These are phyloP conservation scores for Halteria grandinella DNA, from an alignment of 73 alveolate genomes.

Conservation along the genomic window DNA sequence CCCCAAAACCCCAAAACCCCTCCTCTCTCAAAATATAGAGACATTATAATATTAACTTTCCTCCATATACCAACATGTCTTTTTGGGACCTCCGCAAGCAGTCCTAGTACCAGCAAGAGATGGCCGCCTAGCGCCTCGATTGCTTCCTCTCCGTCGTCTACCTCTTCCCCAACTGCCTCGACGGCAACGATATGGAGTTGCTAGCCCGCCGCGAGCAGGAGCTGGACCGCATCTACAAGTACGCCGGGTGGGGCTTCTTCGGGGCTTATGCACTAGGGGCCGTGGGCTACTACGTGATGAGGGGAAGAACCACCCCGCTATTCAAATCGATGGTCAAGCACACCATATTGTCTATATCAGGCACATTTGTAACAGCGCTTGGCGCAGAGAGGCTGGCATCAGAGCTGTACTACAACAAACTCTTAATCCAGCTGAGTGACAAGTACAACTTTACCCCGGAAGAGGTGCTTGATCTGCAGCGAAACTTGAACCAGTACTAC, in stretches of 20 bases:
- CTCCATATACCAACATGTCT: too few species aligned
- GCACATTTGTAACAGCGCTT: constrained; percentile 49
- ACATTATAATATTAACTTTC: too few species aligned
- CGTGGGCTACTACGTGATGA: not conserved
- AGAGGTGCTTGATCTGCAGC: constrained; percentile 59
- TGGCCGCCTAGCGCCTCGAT: constrained; percentile 55
- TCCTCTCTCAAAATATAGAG: too few species aligned
- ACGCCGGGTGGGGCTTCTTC: constrained; percentile 44
- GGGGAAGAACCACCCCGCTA: constrained; percentile 46
- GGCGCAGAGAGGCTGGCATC: constrained; percentile 61
- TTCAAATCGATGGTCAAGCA: constrained; percentile 60
- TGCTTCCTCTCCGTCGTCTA: constrained; percentile 63
- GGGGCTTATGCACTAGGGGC: constrained; percentile 9
- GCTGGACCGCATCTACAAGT: constrained; percentile 10
- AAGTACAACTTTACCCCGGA: constrained; percentile 68
- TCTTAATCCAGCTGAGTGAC: constrained; percentile 48
- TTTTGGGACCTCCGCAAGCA: constrained; percentile 50
- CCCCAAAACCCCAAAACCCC: too few species aligned
- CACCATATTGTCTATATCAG: constrained; percentile 33
- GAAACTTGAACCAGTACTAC: constrained; percentile 65
- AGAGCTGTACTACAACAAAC: constrained; percentile 57
- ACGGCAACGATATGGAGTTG: constrained; percentile 41
- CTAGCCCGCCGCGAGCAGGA: constrained; percentile 49
- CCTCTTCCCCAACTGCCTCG: constrained; percentile 54
- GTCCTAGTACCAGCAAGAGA: constrained; percentile 29